These are phyloP conservation scores for Vitrella brassicaformis DNA, from an alignment of 73 alveolate species.

Conservation along the genomic window DNA sequence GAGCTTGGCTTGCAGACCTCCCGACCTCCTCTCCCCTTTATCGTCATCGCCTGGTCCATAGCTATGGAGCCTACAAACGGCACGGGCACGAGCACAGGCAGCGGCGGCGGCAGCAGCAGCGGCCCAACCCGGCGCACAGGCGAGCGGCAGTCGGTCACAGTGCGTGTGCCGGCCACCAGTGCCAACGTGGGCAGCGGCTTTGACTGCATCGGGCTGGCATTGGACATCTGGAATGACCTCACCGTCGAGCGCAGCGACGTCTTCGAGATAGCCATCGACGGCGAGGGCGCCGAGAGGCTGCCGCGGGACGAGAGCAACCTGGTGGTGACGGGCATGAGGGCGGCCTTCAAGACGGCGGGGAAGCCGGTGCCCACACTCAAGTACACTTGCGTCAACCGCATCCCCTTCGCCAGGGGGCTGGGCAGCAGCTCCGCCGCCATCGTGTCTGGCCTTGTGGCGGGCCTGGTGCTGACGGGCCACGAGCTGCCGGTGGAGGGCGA, in stretches of 20 bases:
- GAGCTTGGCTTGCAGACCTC: too few species aligned
- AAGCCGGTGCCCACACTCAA: constrained; percentile 10
- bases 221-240: not conserved
- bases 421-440: constrained; percentile 17
- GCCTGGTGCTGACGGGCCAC: not conserved
- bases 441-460: not conserved
- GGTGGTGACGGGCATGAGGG: constrained; percentile 16
- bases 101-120: too few species aligned
- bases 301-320: constrained; percentile 8
- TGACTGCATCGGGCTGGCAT: constrained; percentile 7
- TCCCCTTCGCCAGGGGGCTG: constrained; percentile 26
- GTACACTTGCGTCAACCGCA: constrained; percentile 6
- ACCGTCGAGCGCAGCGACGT: constrained; percentile 16
- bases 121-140: too few species aligned
- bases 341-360: constrained; percentile 1
- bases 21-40: too few species aligned
- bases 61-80: too few species aligned
- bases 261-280: constrained; percentile 8
- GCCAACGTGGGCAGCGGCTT: constrained; percentile 19
- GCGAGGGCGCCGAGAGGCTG: constrained; percentile 11
- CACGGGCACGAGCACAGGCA: too few species aligned
- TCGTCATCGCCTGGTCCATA: too few species aligned
- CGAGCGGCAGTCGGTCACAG: too few species aligned
- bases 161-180: constrained; percentile 25
- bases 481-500: not conserved